phyloP scores from a whole-genome alignment of 2,329 filamentous ascomycete genomes.

The Diaporthe ampelina region DNA sequence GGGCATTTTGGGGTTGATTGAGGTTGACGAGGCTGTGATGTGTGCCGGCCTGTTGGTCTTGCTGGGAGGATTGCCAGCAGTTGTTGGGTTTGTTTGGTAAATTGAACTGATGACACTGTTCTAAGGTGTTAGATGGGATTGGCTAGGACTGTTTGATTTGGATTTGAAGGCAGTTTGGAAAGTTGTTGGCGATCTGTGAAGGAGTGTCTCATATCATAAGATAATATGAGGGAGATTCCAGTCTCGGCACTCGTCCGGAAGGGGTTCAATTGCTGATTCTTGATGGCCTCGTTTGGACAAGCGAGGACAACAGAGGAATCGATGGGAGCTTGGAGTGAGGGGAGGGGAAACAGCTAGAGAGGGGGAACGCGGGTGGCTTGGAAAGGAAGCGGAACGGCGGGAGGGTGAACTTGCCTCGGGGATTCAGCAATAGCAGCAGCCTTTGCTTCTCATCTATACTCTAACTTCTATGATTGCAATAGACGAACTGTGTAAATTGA shows the following conservation, averaged over 20 bases:
- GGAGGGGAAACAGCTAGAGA: slow-evolving; percentile 3
- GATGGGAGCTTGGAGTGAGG: neutral
- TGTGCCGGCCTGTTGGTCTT: neutral
- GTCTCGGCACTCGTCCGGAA: neutral
- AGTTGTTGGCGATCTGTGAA: neutral
- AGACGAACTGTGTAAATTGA: neutral
- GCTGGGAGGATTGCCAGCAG: neutral
- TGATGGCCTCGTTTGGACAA: neutral
- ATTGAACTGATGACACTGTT: neutral
- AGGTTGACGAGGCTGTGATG: slow-evolving; percentile 10
- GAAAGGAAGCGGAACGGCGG: neutral
- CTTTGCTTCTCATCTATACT: slow-evolving; percentile 8
- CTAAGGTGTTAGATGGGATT: neutral
- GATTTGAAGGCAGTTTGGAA: neutral
- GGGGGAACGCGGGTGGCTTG: neutral
- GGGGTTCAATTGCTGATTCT: neutral
- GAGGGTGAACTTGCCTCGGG: slow-evolving; percentile 10
- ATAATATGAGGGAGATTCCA: too few relatives aligned
- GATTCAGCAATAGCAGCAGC: neutral
- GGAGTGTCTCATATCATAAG: neutral
- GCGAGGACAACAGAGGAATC: neutral
- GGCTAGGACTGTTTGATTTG: too few relatives aligned
- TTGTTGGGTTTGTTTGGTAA: neutral
- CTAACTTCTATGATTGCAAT: slow-evolving; percentile 4
- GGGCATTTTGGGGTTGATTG: slow-evolving; percentile 57